These are phyloP conservation scores for Persicaria maculosa DNA, from an alignment of 148 eudicot species.

Conservation along the genomic window DNA sequence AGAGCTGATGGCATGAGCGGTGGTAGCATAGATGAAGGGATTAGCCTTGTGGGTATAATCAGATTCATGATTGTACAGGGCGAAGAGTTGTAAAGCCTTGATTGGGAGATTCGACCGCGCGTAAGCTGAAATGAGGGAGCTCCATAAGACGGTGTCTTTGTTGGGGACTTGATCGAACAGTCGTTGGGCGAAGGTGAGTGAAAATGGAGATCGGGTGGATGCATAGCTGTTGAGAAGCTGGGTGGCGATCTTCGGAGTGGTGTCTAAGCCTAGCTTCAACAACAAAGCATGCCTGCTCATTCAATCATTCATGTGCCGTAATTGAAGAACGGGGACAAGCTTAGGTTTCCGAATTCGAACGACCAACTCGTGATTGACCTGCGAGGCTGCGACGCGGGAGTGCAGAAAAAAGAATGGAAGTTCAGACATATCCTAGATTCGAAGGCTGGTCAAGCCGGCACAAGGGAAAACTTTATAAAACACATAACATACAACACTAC, in stretches of 20 bases:
- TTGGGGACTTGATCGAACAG: conserved; percentile 26
- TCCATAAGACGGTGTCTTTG: conserved; percentile 26
- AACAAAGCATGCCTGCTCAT: conserved; percentile 26
- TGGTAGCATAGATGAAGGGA: conserved; percentile 19
- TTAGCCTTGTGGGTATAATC: conserved; percentile 17
- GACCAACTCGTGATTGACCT: too few relatives aligned
- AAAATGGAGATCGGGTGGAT: background rate
- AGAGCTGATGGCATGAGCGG: conserved; percentile 22
- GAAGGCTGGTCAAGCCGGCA: too few relatives aligned
- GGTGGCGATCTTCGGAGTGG: conserved; percentile 18
- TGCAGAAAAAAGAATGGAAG: too few relatives aligned
- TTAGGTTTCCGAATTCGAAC: too few relatives aligned
- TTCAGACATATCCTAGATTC: too few relatives aligned
- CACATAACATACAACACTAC: too few relatives aligned
- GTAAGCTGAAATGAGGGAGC: conserved; percentile 26
- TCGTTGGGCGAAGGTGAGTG: conserved; percentile 19
- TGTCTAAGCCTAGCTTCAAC: conserved; percentile 24
- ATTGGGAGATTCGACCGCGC: conserved; percentile 16
- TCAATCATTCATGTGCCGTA: background rate
- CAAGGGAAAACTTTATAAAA: too few relatives aligned
- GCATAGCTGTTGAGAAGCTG: conserved; percentile 19
- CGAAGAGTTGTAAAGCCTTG: conserved; percentile 23
- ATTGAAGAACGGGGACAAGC: too few relatives aligned
- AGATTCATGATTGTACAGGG: conserved; percentile 16
- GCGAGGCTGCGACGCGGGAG: too few relatives aligned